phyloP scores from a whole-genome alignment of 2,329 filamentous ascomycete genomes.

The Chaetomiaceae sp. region DNA sequence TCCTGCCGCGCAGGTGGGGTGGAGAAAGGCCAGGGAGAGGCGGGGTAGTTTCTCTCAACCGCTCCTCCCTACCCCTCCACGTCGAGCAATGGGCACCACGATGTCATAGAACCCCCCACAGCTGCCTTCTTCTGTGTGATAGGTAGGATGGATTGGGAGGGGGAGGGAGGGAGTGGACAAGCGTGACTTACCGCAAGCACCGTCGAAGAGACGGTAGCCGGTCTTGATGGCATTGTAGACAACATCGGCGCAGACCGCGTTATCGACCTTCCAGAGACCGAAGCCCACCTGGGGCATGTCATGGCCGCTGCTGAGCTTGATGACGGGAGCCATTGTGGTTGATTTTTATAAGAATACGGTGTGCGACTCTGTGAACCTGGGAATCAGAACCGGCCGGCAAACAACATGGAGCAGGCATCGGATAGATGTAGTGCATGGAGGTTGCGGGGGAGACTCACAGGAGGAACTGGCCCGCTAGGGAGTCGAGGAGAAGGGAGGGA shows the following conservation, averaged over 20 bases:
- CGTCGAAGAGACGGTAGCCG: conserved; percentile 58
- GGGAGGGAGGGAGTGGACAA: not conserved
- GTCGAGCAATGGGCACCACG: conserved; percentile 5
- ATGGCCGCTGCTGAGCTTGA: conserved; percentile 61
- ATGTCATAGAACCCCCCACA: conserved; percentile 1
- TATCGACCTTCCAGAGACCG: conserved; percentile 80
- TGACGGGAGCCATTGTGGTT: conserved; percentile 32
- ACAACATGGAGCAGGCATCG: not conserved
- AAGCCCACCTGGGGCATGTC: conserved; percentile 74
- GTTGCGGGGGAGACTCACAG: conserved; percentile 7
- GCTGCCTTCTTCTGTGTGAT: not conserved
- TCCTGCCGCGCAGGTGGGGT: conserved; percentile 17
- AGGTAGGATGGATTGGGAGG: not conserved
- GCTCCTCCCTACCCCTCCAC: conserved; percentile 4
- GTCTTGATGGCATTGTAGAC: conserved; percentile 71
- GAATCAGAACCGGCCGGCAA: not conserved
- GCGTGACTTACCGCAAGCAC: conserved; percentile 52
- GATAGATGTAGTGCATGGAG: not conserved
- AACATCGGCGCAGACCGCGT: conserved; percentile 65
- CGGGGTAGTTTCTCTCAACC: conserved; percentile 20
- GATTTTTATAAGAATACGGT: not conserved
- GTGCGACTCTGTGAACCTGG: conserved; percentile 3
- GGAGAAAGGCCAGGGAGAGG: conserved; percentile 18
- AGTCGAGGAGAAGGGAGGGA: not conserved
- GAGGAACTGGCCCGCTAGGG: not conserved